Evolutionary conservation across 495 filamentous ascomycete genomes (phyloP), one percentile per base, ranked within the genome.

Genomic region (Neurospora intermedia): DNA sequence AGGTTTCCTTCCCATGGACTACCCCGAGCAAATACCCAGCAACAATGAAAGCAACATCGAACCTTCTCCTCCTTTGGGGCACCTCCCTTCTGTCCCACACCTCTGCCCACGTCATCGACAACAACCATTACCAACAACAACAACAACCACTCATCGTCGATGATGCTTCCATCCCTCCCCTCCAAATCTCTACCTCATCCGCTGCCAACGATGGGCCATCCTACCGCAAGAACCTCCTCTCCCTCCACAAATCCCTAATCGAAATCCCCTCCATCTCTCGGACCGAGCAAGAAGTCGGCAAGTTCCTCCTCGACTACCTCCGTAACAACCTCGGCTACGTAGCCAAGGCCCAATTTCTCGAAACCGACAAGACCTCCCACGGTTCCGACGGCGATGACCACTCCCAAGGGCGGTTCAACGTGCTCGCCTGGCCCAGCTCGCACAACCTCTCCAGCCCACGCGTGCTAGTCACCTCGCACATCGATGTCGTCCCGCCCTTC

Each of bases 161-260:
- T 66, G 54, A 4, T 15, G 4, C 54, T 15, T 54, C 48, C 23
- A 59, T 59, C 11, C 31, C 48, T 59, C 48, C 48, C 48, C 48
- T 59, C 48, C 20, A 59, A 20, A 59, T 59, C 6, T 39, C 59
- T 35, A 62, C 27, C 59, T 66, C 43, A 23, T 41, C 42, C 2
- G 11, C 0, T 4, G 16, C 18, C 39, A 43, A 43, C 43, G 6
- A 31, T 23, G 77, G 76, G 7, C 78, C 83, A 2, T 38, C 80
- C 15, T 85, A 85, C 73, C 82, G 85, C 70, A 71, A 76, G 10
- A 69, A 77, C 11, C 86, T 98, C n/a, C 88, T 97, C 71, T 85
- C 87, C 20, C 86, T 98, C 8, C 96, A 98, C 82, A 87, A 89
- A 48, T 83, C 87, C 31, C 89, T 99, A 9, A 87, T 97, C 46